Evolutionary conservation across 148 eudicot species (phyloP).

Genomic region (Rhododendron vialii): DNA sequence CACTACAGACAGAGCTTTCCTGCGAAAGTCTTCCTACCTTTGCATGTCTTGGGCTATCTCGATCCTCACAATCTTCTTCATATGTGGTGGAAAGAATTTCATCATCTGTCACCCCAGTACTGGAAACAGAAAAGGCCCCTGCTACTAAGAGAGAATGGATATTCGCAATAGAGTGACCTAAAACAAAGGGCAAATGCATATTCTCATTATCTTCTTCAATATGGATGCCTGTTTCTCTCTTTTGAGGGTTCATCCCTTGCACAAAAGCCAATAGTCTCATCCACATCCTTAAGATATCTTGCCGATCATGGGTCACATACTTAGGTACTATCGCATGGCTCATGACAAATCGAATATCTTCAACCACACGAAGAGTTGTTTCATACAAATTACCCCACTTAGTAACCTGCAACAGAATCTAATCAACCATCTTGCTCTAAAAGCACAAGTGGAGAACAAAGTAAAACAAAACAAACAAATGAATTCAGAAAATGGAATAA

Average conservation of each 20-base stretch:
- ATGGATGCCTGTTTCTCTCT: slow-evolving; percentile 84
- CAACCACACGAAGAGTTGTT: slow-evolving; percentile 73
- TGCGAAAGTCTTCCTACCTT: slow-evolving; percentile 80
- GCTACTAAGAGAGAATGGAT: slow-evolving; percentile 74
- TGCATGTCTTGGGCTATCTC: slow-evolving; percentile 63
- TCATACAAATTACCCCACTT: slow-evolving; percentile 71
- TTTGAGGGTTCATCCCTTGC: slow-evolving; percentile 90
- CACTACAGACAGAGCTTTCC: slow-evolving; percentile 68
- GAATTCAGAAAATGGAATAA: not conserved
- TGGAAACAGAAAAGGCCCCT: slow-evolving; percentile 59
- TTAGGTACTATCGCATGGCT: slow-evolving; percentile 72
- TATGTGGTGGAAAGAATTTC: slow-evolving; percentile 22
- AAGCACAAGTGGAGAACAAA: not conserved
- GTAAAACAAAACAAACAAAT: not conserved
- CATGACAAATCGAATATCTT: slow-evolving; percentile 87
- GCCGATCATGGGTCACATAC: slow-evolving; percentile 55
- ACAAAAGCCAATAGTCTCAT: slow-evolving; percentile 68
- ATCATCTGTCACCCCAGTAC: slow-evolving; percentile 32
- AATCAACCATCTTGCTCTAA: slow-evolving; percentile 8
- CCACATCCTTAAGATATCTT: slow-evolving; percentile 66
- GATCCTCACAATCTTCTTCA: slow-evolving; percentile 45
- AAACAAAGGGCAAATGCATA: slow-evolving; percentile 67
- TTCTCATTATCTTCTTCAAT: slow-evolving; percentile 84
- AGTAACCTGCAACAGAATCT: slow-evolving; percentile 51
- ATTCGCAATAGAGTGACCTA: slow-evolving; percentile 63